Evolutionary conservation across 169 alveolate genomes (phyloP), one percentile per base, ranked within the genome.

Genomic region (Plasmodium yoelii): DNA sequence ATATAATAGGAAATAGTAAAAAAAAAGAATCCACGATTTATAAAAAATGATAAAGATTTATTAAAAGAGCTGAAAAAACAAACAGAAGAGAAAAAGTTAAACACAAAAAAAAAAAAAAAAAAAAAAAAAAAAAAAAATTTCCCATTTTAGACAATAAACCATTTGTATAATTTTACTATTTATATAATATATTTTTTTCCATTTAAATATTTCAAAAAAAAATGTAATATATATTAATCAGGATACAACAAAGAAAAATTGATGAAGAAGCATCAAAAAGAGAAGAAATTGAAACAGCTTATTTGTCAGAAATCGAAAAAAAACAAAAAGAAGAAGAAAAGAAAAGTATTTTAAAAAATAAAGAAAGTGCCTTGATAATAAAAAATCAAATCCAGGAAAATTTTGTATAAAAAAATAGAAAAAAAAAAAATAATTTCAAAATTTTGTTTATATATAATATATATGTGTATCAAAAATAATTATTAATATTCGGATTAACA

Each of bases 331-430:
- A 77, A 26, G 74, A 47, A 47, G 88, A 77, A 53, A 64, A 19
- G 42, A 77, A 77, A 63, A 53, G 49, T 42, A 64, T 77, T 49
- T 63, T 77, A 59, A 77, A 49, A 69, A 77, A 77, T 44, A 77
- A 77, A 34, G 88, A 77, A 63, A 77, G 88, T 46, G 88, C 88
- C n/a, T 51, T 77, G 18, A 77, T 77, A 46, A 63, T 77, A 63
- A 77, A 64, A 57, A 77, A 77, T 77, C 88, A 77, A 51, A 77
- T 77, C 18, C 77, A 77, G 60, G 88, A 77, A 63, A 77, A 77
- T 77, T 47, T 51, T 56, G 88, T 77, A 77, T n/a, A 57, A 19
- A 51, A 64, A 75, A 69, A 39, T 15, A 3, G 5, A 46, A 63
- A 42, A 68, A 57, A 53, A 19, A 60, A 19, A 63, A 60, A 10